These are phyloP conservation scores for Aphanomyces cochlioides DNA, from an alignment of 352 stramenopile species.

Conservation along the genomic window DNA sequence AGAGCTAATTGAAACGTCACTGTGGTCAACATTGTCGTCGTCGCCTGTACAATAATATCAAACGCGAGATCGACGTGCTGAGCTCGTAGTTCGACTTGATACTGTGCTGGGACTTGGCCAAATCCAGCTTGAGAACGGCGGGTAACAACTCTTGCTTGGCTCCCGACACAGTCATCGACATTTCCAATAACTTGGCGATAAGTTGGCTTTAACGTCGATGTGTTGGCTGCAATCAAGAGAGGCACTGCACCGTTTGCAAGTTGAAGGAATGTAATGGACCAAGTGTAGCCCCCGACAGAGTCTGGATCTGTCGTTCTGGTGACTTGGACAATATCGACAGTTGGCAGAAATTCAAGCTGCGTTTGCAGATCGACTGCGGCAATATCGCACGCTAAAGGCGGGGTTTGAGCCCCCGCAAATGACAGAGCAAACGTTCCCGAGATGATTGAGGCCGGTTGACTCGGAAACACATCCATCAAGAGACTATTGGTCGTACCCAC, in stretches of 20 bases:
- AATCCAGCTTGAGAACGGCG: conserved; percentile 32
- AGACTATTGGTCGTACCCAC: background rate
- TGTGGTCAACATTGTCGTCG: conserved; percentile 20
- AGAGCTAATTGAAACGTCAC: conserved; percentile 32
- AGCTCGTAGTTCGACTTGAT: conserved; percentile 34
- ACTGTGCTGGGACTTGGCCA: conserved; percentile 34
- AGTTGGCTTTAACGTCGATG: conserved; percentile 21
- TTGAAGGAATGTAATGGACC: conserved; percentile 47
- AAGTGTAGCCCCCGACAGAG: conserved; percentile 21
- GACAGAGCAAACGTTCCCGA: conserved; percentile 37
- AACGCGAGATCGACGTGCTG: conserved; percentile 36
- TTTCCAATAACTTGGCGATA: background rate
- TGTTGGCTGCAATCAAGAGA: conserved; percentile 33
- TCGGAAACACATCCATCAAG: background rate
- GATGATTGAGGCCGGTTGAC: background rate
- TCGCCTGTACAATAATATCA: conserved; percentile 24
- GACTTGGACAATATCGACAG: conserved; percentile 35
- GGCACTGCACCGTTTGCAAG: conserved; percentile 30
- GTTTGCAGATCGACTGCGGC: conserved; percentile 35
- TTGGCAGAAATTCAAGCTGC: conserved; percentile 37
- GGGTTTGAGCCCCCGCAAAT: conserved; percentile 32
- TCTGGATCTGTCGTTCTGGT: background rate
- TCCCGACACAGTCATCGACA: background rate
- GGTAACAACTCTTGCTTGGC: conserved; percentile 25
- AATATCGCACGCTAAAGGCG: conserved; percentile 9